A percentile compares a stretch with the other conserved stretches of the same genome.
phyloP scores from a whole-genome alignment of 129 eudicot genomes.

The Helianthus annuus region DNA sequence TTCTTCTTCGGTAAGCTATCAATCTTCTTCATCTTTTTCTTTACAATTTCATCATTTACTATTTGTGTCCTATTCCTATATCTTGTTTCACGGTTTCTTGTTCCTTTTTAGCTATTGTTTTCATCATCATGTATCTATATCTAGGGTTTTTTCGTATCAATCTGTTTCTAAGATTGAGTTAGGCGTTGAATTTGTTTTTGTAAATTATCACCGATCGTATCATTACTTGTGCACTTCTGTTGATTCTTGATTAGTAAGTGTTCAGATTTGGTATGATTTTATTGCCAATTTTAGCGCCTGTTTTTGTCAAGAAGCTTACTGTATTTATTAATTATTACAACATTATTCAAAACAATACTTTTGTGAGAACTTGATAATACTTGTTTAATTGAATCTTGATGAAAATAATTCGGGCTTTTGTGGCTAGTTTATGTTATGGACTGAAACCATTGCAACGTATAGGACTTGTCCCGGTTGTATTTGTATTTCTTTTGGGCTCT shows the following conservation, averaged over 20 bases:
- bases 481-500: too few species aligned
- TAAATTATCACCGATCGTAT: too few species aligned
- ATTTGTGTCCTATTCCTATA: slow-evolving; percentile 15
- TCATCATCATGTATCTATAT: background rate
- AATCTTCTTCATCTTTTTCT: background rate
- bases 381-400: background rate
- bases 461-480: too few species aligned
- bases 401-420: background rate
- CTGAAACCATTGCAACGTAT: too few species aligned
- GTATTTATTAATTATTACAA: background rate
- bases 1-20: slow-evolving; percentile 34
- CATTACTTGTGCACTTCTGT: background rate
- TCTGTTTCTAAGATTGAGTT: background rate
- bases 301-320: background rate
- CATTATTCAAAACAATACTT: background rate
- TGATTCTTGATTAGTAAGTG: too few species aligned
- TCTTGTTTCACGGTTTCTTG: background rate
- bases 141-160: slow-evolving; percentile 5
- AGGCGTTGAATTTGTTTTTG: background rate
- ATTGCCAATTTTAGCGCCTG: too few species aligned
- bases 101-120: background rate
- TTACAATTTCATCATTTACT: background rate
- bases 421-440: background rate
- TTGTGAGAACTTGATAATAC: background rate
- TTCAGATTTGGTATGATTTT: too few species aligned